Conservation (phyloP, 225 moss, liverwort and hornwort genomes). For the Marchantia polymorpha region DNA sequence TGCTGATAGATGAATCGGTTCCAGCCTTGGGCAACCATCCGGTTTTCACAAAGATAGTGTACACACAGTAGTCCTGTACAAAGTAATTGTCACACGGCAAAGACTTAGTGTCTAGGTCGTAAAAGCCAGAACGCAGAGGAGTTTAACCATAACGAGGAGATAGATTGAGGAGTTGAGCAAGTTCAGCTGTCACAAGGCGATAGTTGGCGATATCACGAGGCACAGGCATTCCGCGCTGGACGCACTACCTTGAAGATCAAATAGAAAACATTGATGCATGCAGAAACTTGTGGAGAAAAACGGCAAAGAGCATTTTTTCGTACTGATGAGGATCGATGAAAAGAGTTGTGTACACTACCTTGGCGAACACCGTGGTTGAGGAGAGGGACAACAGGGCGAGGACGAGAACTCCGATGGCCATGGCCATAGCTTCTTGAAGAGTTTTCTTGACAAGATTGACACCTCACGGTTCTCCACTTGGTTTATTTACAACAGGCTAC, state of each 20-base stretch:
- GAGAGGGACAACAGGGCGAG: background rate
- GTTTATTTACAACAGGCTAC: slow-evolving; percentile 13
- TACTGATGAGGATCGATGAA: too few relatives aligned
- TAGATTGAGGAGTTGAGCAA: too few relatives aligned
- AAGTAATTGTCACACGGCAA: background rate
- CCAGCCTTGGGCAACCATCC: slow-evolving; percentile 35
- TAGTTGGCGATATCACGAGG: too few relatives aligned
- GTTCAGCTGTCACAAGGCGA: too few relatives aligned
- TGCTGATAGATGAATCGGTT: slow-evolving; percentile 35
- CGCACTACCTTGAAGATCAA: too few relatives aligned
- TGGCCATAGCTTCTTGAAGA: slow-evolving; percentile 2
- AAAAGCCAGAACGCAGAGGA: too few relatives aligned
- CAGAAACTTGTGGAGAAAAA: too few relatives aligned
- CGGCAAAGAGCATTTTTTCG: too few relatives aligned
- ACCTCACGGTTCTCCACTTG: background rate
- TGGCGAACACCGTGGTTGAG: slow-evolving; percentile 11
- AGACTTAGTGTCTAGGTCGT: background rate
- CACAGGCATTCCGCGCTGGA: too few relatives aligned
- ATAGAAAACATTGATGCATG: too few relatives aligned
- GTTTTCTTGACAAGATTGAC: background rate
- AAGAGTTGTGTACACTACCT: slow-evolving; percentile 2
- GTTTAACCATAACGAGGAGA: too few relatives aligned
- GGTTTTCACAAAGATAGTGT: slow-evolving; percentile 37
- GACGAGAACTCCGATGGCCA: slow-evolving; percentile 18
- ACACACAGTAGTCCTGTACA: slow-evolving; percentile 29